phyloP scores from a whole-genome alignment of 1,284 basidiomycete species.

The Trichosporon ovoides region DNA sequence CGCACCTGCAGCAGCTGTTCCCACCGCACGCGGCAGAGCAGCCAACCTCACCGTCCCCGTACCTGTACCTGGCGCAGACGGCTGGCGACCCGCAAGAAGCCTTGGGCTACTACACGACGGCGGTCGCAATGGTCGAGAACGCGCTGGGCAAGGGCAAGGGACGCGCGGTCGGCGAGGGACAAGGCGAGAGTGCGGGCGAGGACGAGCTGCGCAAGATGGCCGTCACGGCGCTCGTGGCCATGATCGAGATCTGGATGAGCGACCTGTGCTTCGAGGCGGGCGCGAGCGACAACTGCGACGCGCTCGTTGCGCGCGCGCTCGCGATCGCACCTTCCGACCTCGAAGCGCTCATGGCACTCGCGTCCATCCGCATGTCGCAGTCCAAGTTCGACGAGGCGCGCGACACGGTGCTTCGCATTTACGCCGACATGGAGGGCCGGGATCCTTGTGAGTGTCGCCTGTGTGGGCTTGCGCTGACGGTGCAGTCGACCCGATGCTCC shows the following conservation, averaged over 20 bases:
- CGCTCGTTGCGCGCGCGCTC: conserved; percentile 66
- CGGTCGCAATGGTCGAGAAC: conserved; percentile 65
- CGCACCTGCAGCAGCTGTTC: conserved; percentile 53
- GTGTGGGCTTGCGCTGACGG: background rate
- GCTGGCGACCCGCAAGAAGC: conserved; percentile 65
- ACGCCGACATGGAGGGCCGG: conserved; percentile 67
- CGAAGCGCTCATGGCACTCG: conserved; percentile 74
- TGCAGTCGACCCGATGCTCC: conserved; percentile 64
- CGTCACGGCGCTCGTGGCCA: conserved; percentile 77
- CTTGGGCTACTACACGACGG: conserved; percentile 72
- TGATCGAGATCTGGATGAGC: conserved; percentile 96
- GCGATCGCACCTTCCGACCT: conserved; percentile 67
- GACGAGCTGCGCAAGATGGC: conserved; percentile 66
- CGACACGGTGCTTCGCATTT: conserved; percentile 63
- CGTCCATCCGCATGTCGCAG: conserved; percentile 85
- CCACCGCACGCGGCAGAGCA: conserved; percentile 56
- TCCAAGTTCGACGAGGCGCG: conserved; percentile 74
- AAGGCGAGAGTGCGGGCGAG: conserved; percentile 60
- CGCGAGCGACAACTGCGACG: conserved; percentile 64
- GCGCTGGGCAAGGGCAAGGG: conserved; percentile 52
- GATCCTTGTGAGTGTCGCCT: conserved; percentile 56
- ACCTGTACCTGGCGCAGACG: conserved; percentile 86
- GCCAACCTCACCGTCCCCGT: conserved; percentile 63
- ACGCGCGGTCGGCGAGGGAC: conserved; percentile 20
- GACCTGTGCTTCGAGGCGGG: conserved; percentile 74